Conservation (phyloP, 441 rosid genomes). For the Lepidium campestre region DNA sequence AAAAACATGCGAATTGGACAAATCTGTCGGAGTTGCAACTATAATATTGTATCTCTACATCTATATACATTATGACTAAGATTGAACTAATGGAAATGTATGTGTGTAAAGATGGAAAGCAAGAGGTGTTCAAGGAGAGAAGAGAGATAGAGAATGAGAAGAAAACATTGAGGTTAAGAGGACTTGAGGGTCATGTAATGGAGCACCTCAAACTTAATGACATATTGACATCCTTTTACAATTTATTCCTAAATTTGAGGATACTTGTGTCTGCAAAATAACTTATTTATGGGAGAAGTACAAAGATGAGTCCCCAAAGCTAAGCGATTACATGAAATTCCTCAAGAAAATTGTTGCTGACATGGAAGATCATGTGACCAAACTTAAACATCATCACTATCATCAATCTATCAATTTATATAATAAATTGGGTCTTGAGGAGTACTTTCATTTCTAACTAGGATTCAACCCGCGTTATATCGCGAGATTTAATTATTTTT, state of each 20-base stretch:
- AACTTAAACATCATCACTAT: conserved; percentile 7
- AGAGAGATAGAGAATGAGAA: conserved; percentile 13
- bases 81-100: no score
- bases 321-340: conserved; percentile 8
- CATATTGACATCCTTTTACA: background rate
- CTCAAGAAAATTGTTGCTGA: conserved; percentile 9
- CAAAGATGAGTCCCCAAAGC: conserved; percentile 10
- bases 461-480: no score
- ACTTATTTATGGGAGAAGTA: conserved; percentile 23
- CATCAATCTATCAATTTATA: background rate
- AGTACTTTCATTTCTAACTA: no score
- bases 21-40: no score
- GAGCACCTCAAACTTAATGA: conserved; percentile 18
- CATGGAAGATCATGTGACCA: conserved; percentile 7
- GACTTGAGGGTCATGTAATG: conserved; percentile 19
- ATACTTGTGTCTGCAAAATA: conserved; percentile 18
- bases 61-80: no score
- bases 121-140: conserved; percentile 8
- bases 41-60: no score
- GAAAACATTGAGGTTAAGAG: background rate
- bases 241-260: conserved; percentile 12
- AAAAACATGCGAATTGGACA: no score
- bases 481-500: no score
- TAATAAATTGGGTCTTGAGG: background rate
- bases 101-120: conserved; percentile 19